Percentiles rank a stretch among this genome's conserved stretches.
Evolutionary conservation across 495 filamentous ascomycete genomes (phyloP).

Genomic region (Daldinia bambusicola): DNA sequence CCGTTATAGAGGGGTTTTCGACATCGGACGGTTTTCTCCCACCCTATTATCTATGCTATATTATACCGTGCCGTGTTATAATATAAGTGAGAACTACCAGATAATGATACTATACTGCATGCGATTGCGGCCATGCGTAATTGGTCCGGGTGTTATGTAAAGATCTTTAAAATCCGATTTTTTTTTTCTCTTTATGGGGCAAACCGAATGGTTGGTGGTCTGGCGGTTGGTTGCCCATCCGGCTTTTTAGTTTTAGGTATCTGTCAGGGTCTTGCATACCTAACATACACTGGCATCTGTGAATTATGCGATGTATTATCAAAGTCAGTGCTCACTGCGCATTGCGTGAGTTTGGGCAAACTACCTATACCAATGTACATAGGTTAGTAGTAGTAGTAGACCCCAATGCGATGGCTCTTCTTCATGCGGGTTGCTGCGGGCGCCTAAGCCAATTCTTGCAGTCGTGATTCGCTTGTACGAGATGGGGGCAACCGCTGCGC

Average conservation of each 20-base stretch:
- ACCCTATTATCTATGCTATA: background rate
- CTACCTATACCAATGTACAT: too few species aligned
- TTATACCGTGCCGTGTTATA: background rate
- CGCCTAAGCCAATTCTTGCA: conserved; percentile 8
- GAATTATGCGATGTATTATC: too few species aligned
- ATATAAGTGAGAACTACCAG: background rate
- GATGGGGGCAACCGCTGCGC: conserved; percentile 20
- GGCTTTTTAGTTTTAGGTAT: conserved; percentile 17
- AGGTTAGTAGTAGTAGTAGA: too few species aligned
- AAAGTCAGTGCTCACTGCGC: too few species aligned
- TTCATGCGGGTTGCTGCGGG: conserved; percentile 28
- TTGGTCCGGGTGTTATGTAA: conserved; percentile 20
- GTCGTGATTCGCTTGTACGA: conserved; percentile 23
- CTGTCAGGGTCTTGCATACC: conserved; percentile 7
- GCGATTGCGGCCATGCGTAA: background rate
- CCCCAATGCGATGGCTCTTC: conserved; percentile 10
- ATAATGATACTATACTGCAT: background rate
- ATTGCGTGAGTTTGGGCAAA: too few species aligned
- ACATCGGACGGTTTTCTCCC: conserved; percentile 17
- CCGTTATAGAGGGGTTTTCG: background rate
- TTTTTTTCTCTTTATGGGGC: background rate
- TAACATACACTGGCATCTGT: background rate
- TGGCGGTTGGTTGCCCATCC: conserved; percentile 4
- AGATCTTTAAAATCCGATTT: conserved; percentile 19
- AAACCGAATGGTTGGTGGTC: conserved; percentile 16